Evolutionary conservation across 2,329 filamentous ascomycete genomes (phyloP).

Genomic region (Lachnum nothofagi): DNA sequence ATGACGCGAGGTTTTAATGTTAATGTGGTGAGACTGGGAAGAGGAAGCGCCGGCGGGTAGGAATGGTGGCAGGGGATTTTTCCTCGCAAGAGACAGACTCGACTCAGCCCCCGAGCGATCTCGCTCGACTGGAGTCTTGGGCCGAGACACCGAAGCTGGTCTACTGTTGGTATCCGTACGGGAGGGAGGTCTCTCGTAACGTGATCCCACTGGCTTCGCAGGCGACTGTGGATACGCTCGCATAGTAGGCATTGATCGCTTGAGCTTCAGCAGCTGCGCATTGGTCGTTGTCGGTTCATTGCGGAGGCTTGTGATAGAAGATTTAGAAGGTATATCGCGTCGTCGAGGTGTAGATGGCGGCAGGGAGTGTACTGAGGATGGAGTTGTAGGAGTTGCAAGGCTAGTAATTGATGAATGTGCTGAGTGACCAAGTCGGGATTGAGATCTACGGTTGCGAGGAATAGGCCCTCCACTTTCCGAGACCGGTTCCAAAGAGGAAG

Average conservation of each 20-base stretch:
- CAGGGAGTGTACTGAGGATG: constrained; percentile 49
- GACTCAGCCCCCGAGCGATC: constrained; percentile 44
- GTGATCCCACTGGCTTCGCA: constrained; percentile 43
- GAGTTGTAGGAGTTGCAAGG: constrained; percentile 56
- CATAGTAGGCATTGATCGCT: constrained; percentile 60
- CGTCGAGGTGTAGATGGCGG: constrained; percentile 57
- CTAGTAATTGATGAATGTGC: constrained; percentile 64
- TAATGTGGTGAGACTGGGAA: constrained; percentile 72
- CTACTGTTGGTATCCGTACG: constrained; percentile 45
- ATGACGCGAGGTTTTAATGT: constrained; percentile 62
- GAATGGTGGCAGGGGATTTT: constrained; percentile 67
- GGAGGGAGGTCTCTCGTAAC: constrained; percentile 57
- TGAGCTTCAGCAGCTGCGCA: constrained; percentile 59
- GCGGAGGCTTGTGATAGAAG: constrained; percentile 50
- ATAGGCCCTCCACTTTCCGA: constrained; percentile 80
- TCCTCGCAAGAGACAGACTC: constrained; percentile 49
- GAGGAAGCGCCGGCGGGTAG: constrained; percentile 70
- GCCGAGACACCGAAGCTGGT: constrained; percentile 50
- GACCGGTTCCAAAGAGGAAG: constrained; percentile 81
- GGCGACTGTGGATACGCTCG: constrained; percentile 45
- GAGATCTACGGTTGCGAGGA: constrained; percentile 53
- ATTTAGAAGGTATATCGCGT: constrained; percentile 52
- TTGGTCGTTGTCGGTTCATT: constrained; percentile 60
- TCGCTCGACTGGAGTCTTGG: constrained; percentile 66
- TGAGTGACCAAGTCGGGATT: constrained; percentile 64